Evolutionary conservation across 106 monocot genomes (phyloP), one percentile per base, ranked within the genome.

Genomic region (Phalaenopsis aphrodite): DNA sequence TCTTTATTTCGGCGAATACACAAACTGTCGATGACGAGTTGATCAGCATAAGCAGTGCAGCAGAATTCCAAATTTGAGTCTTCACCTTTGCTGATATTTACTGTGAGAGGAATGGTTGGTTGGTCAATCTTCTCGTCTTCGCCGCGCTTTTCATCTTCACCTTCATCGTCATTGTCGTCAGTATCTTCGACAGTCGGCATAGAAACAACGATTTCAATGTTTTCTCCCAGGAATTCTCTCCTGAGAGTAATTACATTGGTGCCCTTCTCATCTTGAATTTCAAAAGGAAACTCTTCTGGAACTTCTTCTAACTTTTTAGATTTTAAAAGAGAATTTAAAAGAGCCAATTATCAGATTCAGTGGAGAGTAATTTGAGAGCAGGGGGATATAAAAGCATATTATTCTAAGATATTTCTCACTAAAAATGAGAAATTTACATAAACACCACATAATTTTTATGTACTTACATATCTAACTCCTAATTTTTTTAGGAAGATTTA

Each of bases 131-230:
- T 65, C 3, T 82, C 81, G 41, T 66, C 76, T 0, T 21, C 79
- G 21, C 19, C 55, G 0, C n/a, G 10, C 41, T 12, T 37, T 24
- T 41, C 73, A 18, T 80, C 72, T 11, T 74, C 58, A 64, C 18
- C 61, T 64, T 24, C 80, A 5, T 52, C 80, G 11, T 80, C 71
- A 55, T 56, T 56, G 8, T 55, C 55, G 1, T 74, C 80, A 18
- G 45, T 8, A 2, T 74, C 80, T 18, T 80, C 76, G 1, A 76
- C 9, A 37, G n/a, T 64, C 1, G 81, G 75, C 81, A 82, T 82
- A 8, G 81, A 82, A 76, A 82, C 81, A 2, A 82, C 81, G 41
- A 82, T 64, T 23, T 82, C 76, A 38, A 82, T 82, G 41, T 45
- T 52, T 46, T 82, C 81, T 0, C 41, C 65, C 11, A 18, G 39